phyloP scores from a whole-genome alignment of 2,329 filamentous ascomycete genomes.

The Ceratocystis diversiconidia region DNA sequence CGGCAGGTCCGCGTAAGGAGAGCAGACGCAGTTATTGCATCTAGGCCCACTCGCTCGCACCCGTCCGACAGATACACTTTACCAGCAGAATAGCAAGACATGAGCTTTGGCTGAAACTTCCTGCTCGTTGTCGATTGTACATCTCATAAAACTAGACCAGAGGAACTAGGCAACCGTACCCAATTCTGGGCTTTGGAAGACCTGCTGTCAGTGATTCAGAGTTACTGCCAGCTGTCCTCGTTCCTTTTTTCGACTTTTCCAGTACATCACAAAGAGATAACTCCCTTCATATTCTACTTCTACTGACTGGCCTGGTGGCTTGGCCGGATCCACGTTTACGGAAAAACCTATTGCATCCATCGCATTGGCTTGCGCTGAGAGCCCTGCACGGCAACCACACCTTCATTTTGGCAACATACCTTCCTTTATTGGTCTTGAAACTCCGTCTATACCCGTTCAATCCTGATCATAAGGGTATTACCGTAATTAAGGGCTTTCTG shows the following conservation, averaged over 20 bases:
- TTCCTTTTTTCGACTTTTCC: constrained; percentile 17
- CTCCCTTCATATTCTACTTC: neutral
- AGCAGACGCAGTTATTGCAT: neutral
- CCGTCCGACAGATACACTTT: neutral
- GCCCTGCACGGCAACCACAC: neutral
- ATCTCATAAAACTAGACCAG: constrained; percentile 14
- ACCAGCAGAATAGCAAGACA: constrained; percentile 1
- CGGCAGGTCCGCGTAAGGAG: neutral
- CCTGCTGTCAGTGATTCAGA: constrained; percentile 19
- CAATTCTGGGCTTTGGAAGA: constrained; percentile 12
- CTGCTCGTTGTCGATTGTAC: constrained; percentile 12
- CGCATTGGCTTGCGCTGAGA: neutral
- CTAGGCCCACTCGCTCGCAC: neutral
- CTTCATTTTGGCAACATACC: neutral
- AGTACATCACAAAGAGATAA: constrained; percentile 9
- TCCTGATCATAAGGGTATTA: neutral
- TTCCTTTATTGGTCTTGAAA: neutral
- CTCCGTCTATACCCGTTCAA: neutral
- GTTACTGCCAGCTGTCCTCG: constrained; percentile 16
- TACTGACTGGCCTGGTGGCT: neutral
- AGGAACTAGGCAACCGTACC: constrained; percentile 15
- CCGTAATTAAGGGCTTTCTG: neutral
- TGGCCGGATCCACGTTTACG: neutral
- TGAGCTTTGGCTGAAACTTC: constrained; percentile 15
- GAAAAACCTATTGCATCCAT: neutral